phyloP scores from a whole-genome alignment of 257 asterid genomes.

The Plantago major region DNA sequence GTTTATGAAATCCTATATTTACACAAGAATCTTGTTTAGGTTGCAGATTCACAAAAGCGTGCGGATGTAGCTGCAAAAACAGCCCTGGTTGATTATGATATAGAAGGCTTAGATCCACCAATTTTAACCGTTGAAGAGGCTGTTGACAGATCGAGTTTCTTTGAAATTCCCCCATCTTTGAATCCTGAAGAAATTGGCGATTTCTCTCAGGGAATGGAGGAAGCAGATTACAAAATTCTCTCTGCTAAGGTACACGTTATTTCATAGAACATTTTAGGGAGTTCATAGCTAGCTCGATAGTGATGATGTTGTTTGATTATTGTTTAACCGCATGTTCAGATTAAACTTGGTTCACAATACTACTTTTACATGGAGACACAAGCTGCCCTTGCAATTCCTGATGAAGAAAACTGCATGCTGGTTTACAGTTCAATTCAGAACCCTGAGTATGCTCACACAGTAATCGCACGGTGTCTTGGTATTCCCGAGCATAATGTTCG shows the following conservation, averaged over 20 bases:
- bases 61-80: conserved; percentile 54
- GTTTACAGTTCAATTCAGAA: conserved; percentile 60
- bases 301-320: not conserved
- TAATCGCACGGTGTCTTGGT: conserved; percentile 66
- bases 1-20: not conserved
- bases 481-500: conserved; percentile 63
- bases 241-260: conserved; percentile 41
- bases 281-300: no score
- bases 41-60: conserved; percentile 52
- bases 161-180: conserved; percentile 39
- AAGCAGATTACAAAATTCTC: conserved; percentile 62
- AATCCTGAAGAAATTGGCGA: conserved; percentile 51
- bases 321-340: conserved; percentile 27
- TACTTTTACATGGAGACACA: conserved; percentile 70
- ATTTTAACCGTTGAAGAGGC: conserved; percentile 75
- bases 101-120: conserved; percentile 44
- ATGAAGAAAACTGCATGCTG: conserved; percentile 76
- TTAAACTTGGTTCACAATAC: conserved; percentile 62
- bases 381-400: conserved; percentile 68
- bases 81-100: conserved; percentile 50
- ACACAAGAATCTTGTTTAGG: conserved; percentile 24
- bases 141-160: conserved; percentile 49
- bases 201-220: conserved; percentile 65
- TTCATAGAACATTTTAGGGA: not conserved
- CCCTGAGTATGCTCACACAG: conserved; percentile 57